Evolutionary conservation across 805 yeast species (phyloP).

Genomic region (Suhomyces sp.): DNA sequence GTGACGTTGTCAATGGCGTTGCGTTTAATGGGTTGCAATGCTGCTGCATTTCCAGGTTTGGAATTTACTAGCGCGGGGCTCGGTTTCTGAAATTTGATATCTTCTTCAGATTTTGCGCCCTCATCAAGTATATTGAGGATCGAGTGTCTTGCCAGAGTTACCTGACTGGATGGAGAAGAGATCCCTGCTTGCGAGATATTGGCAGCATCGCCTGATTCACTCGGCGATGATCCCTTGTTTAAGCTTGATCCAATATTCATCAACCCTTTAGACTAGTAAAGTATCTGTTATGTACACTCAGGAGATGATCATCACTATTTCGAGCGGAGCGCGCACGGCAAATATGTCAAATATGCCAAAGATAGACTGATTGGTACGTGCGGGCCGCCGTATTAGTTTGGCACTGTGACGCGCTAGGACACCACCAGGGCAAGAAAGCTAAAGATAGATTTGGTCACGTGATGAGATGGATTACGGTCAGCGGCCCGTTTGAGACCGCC

Average conservation of each 20-base stretch:
- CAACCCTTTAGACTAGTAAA: neutral
- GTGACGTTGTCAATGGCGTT: slow-evolving; percentile 33
- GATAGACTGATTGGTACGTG: neutral
- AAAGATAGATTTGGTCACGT: too few species aligned
- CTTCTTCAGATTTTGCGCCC: slow-evolving; percentile 1
- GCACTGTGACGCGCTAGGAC: too few species aligned
- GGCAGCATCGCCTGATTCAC: slow-evolving; percentile 11
- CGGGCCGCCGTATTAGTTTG: neutral
- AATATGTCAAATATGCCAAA: neutral
- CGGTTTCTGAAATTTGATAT: neutral
- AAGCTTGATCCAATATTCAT: slow-evolving; percentile 42
- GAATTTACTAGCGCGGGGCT: slow-evolving; percentile 1
- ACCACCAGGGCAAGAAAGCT: too few species aligned
- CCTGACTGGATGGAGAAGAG: slow-evolving; percentile 4
- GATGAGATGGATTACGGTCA: neutral
- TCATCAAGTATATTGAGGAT: slow-evolving; percentile 28
- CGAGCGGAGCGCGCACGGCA: neutral
- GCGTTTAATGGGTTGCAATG: slow-evolving; percentile 9
- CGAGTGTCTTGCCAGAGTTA: slow-evolving; percentile 25
- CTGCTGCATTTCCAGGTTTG: neutral
- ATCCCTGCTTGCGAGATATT: slow-evolving; percentile 16
- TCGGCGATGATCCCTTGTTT: slow-evolving; percentile 33
- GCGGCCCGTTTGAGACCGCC: neutral
- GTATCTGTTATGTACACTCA: too few species aligned
- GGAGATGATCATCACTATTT: neutral